A percentile compares a stretch with the other conserved stretches of the same genome.
Evolutionary conservation across 1,284 basidiomycete genomes (phyloP).

Genomic region (Ustilago xerochloae): DNA sequence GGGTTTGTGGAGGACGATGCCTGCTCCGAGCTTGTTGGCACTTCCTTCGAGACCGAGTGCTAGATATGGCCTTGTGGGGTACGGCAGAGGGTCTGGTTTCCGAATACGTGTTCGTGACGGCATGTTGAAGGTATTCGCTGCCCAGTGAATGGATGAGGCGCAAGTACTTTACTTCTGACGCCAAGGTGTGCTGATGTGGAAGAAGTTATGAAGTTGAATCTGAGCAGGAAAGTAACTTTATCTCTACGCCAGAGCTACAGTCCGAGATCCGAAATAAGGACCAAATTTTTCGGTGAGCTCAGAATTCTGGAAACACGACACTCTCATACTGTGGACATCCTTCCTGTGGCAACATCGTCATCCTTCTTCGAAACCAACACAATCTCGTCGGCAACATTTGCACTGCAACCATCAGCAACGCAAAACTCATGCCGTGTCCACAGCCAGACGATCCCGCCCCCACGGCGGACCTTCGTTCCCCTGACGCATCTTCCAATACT

Average conservation of each 20-base stretch:
- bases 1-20: slow-evolving; percentile 84
- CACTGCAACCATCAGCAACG: too few relatives aligned
- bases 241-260: too few relatives aligned
- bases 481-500: slow-evolving; percentile 2
- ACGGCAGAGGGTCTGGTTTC: slow-evolving; percentile 52
- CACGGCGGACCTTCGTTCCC: neutral
- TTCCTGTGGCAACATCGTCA: slow-evolving; percentile 1
- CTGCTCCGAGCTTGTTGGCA: slow-evolving; percentile 98
- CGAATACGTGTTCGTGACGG: slow-evolving; percentile 27
- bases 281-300: slow-evolving; percentile 32
- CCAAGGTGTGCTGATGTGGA: too few relatives aligned
- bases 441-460: slow-evolving; percentile 34
- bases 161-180: too few relatives aligned
- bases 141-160: too few relatives aligned
- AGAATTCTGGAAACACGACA: slow-evolving; percentile 11
- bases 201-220: neutral
- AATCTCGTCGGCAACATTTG: too few relatives aligned
- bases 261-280: slow-evolving; percentile 28
- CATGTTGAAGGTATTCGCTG: slow-evolving; percentile 13
- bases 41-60: slow-evolving; percentile 66
- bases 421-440: slow-evolving; percentile 52
- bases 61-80: slow-evolving; percentile 52
- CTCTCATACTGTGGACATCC: neutral
- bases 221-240: neutral
- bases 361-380: too few relatives aligned